Evolutionary conservation across 1,139 yeast genomes (phyloP).

Genomic region (Candida albicans): DNA sequence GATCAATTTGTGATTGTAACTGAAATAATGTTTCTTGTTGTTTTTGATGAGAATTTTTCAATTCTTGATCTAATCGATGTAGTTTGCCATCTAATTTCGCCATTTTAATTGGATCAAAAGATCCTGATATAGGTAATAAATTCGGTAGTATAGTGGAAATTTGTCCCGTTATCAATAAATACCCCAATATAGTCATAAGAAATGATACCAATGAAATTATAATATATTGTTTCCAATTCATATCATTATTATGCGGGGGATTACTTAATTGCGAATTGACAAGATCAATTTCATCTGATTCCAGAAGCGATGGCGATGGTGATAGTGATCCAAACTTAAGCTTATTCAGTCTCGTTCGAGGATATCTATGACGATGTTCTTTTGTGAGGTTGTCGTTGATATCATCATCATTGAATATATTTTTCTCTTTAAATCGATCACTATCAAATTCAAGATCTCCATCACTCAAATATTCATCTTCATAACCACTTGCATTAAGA

Average conservation of each 20-base stretch:
- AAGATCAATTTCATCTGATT: too few relatives aligned
- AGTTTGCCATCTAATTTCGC: conserved; percentile 6
- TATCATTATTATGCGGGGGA: too few relatives aligned
- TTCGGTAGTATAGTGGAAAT: background rate
- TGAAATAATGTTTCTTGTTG: background rate
- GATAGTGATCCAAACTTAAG: too few relatives aligned
- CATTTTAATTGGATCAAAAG: background rate
- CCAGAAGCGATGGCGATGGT: too few relatives aligned
- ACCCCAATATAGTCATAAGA: too few relatives aligned
- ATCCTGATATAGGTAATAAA: background rate
- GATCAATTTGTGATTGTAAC: conserved; percentile 3
- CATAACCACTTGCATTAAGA: conserved; percentile 1
- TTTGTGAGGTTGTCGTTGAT: background rate
- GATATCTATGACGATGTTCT: background rate
- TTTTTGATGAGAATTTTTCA: background rate
- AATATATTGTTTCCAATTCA: too few relatives aligned
- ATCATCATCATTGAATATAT: conserved; percentile 2
- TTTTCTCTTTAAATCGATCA: conserved; percentile 6
- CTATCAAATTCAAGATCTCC: conserved; percentile 3
- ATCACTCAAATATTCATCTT: conserved; percentile 2
- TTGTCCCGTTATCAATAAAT: too few relatives aligned
- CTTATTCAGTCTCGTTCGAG: background rate
- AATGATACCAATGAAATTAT: too few relatives aligned
- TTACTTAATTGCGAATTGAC: too few relatives aligned
- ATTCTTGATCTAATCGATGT: conserved; percentile 6